Base-by-base conservation (phyloP, 352 stramenopile genomes). In the Globisporangium viniferum region DNA sequence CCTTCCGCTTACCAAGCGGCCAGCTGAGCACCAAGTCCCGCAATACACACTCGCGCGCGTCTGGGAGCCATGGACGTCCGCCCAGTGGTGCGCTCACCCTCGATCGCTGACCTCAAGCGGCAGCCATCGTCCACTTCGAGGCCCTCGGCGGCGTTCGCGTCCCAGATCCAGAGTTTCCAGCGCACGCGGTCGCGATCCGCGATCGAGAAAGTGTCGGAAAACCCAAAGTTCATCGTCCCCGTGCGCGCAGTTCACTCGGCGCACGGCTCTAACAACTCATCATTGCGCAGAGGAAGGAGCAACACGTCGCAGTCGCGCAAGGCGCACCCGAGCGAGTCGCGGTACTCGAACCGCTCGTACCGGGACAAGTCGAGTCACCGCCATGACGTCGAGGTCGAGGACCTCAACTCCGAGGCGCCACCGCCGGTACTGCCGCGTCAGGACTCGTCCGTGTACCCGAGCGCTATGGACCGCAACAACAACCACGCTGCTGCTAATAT, bases 341-440 rank as follows among this genome's bases (percentile, higher is more conserved):
- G 73, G n/a, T 82, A 82, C 53, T 82, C 72, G n/a, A 73, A 75
- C 57, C 72, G 68, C 20, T 77, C 75, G 27, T 73, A 63, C 31
- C 48, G 41, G 24, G 72, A 75, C 36, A 73, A 74, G 24, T 80
- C 74, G 22, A 53, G 33, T 22, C 67, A 68, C 0, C 70, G 66
- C 41, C 64, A 69, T 33, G 67, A 74, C 31, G 49, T 72, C 33
- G 69, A 74, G 22, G 48, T 69, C 64, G 64, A 69, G 41, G 64
- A 64, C n/a, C 55, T 64, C 55, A 49, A 59, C n/a, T 44, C 39
- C 3, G 64, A 59, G 7, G n/a, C 64, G 12, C 55, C 55, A 3
- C 46, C 56, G 0, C 64, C 64, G 1, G 29, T 51, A 15, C 22
- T 69, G 10, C 41, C 10, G 12, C 41, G 41, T 1, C 55, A 64